Evolutionary conservation across 1,139 yeast genomes (phyloP).

Genomic region (Lodderomyces beijingensis): DNA sequence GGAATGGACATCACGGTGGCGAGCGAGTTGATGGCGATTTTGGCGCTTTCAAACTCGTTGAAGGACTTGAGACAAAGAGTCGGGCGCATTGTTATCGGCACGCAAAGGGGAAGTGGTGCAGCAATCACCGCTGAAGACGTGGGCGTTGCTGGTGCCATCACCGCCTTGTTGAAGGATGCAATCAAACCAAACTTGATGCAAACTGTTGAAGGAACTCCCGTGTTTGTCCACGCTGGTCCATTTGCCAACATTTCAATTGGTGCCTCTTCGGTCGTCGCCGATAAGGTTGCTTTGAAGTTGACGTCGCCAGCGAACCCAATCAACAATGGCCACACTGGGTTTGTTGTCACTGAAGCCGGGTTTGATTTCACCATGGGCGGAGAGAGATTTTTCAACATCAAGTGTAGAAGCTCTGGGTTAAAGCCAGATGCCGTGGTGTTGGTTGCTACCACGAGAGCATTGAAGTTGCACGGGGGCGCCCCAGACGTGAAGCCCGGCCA

Average conservation of each 20-base stretch:
- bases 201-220: constrained; percentile 81
- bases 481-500: constrained; percentile 83
- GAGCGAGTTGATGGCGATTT: constrained; percentile 76
- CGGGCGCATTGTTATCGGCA: constrained; percentile 68
- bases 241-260: constrained; percentile 85
- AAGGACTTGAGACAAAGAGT: constrained; percentile 66
- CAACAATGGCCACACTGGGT: constrained; percentile 48
- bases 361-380: constrained; percentile 90
- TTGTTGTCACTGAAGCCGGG: constrained; percentile 81
- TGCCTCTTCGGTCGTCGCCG: constrained; percentile 78
- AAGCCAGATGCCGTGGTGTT: constrained; percentile 71
- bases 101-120: constrained; percentile 50
- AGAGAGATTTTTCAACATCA: constrained; percentile 76
- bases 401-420: constrained; percentile 71
- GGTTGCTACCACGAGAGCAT: constrained; percentile 77
- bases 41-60: constrained; percentile 65
- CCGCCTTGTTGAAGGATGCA: constrained; percentile 77
- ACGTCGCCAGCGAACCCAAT: constrained; percentile 46
- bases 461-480: constrained; percentile 81
- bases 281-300: constrained; percentile 65
- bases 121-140: constrained; percentile 77
- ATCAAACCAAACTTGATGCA: constrained; percentile 82
- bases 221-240: constrained; percentile 82
- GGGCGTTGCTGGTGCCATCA: constrained; percentile 77
- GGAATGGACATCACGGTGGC: constrained; percentile 86